These are phyloP conservation scores for Hericium coralloides DNA, from an alignment of 768 basidiomycete genomes.

Conservation along the genomic window DNA sequence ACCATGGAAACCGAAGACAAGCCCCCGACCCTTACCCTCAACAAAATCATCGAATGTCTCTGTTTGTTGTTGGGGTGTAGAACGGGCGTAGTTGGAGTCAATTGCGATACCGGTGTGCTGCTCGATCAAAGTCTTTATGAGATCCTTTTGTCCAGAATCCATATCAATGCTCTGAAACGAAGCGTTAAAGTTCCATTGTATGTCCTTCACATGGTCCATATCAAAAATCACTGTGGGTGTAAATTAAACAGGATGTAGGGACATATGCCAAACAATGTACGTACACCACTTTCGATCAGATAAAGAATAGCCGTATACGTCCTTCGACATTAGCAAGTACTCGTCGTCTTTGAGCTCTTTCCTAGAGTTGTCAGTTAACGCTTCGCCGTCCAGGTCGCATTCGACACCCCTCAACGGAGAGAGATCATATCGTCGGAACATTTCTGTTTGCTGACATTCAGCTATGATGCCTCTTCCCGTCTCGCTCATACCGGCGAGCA, in stretches of 20 bases:
- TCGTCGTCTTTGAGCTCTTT: background rate
- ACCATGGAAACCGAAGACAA: constrained; percentile 27
- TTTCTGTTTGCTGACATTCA: background rate
- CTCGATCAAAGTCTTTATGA: background rate
- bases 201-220: background rate
- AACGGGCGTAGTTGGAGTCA: background rate
- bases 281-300: background rate
- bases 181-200: background rate
- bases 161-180: background rate
- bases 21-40: constrained; percentile 26
- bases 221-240: background rate
- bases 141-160: background rate
- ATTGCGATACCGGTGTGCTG: background rate
- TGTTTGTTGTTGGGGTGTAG: background rate
- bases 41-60: constrained; percentile 25
- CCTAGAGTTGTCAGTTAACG: background rate
- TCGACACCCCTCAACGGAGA: background rate
- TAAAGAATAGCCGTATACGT: background rate
- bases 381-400: background rate
- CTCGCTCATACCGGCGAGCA: background rate
- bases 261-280: background rate
- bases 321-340: background rate
- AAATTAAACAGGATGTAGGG: background rate
- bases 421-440: background rate
- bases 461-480: no score